Evolutionary conservation across 257 asterid species (phyloP).

Genomic region (Scutellaria minor): DNA sequence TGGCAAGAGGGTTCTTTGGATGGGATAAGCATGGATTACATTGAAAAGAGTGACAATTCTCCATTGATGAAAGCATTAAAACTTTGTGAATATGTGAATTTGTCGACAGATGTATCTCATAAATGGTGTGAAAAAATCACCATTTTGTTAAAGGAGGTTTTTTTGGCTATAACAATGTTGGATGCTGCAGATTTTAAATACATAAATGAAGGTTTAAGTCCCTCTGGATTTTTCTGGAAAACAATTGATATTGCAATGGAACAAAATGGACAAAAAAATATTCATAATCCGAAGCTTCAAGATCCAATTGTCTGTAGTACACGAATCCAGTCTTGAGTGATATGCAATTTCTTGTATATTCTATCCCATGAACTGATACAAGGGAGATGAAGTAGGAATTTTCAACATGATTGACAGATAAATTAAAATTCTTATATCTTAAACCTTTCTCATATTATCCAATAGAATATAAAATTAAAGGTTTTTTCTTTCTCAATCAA

Average conservation of each 20-base stretch:
- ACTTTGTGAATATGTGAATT: not conserved
- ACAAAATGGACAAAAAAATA: not conserved
- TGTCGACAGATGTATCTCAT: not conserved
- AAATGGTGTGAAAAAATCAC: not conserved
- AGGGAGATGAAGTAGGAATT: not conserved
- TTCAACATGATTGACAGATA: not conserved
- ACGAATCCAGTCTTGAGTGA: not conserved
- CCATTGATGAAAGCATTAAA: slow-evolving; percentile 4
- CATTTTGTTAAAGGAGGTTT: not conserved
- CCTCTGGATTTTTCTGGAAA: not conserved
- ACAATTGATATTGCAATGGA: not conserved
- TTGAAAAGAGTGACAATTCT: not conserved
- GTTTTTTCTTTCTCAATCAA: not conserved
- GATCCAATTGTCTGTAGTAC: not conserved
- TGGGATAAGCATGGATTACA: no score
- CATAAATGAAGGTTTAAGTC: not conserved
- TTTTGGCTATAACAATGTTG: not conserved
- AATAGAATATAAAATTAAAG: not conserved
- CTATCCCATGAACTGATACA: not conserved
- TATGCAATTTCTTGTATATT: slow-evolving; percentile 5
- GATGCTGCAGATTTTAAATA: no score
- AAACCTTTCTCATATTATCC: not conserved
- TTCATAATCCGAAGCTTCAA: not conserved
- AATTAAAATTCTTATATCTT: not conserved
- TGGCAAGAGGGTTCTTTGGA: not conserved